These are phyloP conservation scores for Rosa multiflora DNA, from an alignment of 306 rosid genomes.

Conservation along the genomic window DNA sequence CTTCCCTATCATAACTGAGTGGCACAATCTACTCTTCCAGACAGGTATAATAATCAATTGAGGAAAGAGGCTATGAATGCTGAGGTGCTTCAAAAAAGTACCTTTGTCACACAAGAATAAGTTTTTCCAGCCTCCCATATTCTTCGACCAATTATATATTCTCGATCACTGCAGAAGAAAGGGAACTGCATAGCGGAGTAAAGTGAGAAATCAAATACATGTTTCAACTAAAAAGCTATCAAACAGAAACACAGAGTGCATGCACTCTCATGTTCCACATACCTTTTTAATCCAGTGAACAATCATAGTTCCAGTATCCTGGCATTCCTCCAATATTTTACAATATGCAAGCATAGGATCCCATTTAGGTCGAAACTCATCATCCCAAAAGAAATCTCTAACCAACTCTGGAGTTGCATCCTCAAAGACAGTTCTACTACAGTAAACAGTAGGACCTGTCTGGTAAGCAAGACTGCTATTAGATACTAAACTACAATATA, in stretches of 20 bases:
- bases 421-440: conserved; percentile 88
- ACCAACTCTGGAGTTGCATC: conserved; percentile 94
- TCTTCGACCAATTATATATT: conserved; percentile 91
- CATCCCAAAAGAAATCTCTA: conserved; percentile 99
- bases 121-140: conserved; percentile 94
- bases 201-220: conserved; percentile 29
- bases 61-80: conserved; percentile 15
- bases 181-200: conserved; percentile 68
- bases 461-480: conserved; percentile 46
- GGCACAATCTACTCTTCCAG: not conserved
- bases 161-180: conserved; percentile 98
- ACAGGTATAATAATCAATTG: conserved; percentile 18
- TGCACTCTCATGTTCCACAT: conserved; percentile 21
- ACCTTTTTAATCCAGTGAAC: conserved; percentile 99
- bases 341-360: conserved; percentile 79
- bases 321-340: conserved; percentile 86
- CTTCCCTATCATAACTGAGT: not conserved
- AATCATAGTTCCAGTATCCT: conserved; percentile 62
- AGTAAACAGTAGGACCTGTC: conserved; percentile 82
- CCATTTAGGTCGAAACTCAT: conserved; percentile 95
- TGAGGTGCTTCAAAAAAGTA: conserved; percentile 29
- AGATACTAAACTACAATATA: conserved; percentile 16
- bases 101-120: conserved; percentile 95
- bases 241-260: conserved; percentile 4
- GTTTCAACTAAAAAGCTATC: conserved; percentile 3